Evolutionary conservation across 345 rosid genomes (phyloP).

Genomic region (Arabidopsis arenosa): DNA sequence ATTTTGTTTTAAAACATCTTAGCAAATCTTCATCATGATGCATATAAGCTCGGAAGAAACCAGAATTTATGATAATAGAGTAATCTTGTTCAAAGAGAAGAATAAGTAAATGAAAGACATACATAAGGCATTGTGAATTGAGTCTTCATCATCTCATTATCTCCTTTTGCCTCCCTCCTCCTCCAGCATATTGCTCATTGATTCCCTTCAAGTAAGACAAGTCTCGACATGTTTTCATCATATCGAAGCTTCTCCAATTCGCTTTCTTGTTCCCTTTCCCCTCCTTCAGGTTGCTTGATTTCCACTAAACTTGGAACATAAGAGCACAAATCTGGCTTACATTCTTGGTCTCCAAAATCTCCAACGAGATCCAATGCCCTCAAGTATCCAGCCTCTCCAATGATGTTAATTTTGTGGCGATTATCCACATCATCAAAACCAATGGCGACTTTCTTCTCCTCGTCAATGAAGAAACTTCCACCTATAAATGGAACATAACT

Average conservation of each 20-base stretch:
- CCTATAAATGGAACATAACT: background rate
- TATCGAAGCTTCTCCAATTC: background rate
- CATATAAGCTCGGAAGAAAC: background rate
- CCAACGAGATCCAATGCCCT: background rate
- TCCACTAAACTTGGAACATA: slow-evolving; percentile 12
- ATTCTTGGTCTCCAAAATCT: background rate
- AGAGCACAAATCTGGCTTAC: background rate
- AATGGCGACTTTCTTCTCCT: background rate
- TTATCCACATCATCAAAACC: background rate
- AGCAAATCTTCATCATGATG: background rate
- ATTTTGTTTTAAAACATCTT: too few species aligned
- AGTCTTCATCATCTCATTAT: background rate
- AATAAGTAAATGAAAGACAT: slow-evolving; percentile 5
- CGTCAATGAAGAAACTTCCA: background rate
- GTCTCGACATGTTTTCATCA: slow-evolving; percentile 2
- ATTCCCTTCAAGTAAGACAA: background rate
- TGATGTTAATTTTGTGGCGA: background rate
- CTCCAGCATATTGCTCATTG: background rate
- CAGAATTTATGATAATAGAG: background rate
- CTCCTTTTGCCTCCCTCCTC: background rate
- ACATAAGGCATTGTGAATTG: background rate
- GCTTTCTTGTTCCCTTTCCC: background rate
- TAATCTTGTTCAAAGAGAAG: background rate
- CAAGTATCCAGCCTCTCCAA: background rate
- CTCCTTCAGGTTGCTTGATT: slow-evolving; percentile 1